Evolutionary conservation across 805 yeast genomes (phyloP).

Genomic region (Soucietia sequanensis): DNA sequence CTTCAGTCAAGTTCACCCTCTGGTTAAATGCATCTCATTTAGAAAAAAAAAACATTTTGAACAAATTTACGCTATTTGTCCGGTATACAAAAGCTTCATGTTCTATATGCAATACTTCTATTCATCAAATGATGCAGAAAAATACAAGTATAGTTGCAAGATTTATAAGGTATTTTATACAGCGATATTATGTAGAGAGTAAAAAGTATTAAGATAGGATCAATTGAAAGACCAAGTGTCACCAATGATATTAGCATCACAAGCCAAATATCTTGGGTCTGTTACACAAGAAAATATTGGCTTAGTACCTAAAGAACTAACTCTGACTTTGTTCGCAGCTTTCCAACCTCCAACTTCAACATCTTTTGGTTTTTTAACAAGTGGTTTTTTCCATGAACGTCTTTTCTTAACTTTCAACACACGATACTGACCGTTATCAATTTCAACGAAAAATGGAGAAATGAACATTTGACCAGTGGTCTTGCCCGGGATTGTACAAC

Average conservation of each 20-base stretch:
- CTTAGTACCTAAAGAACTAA: slow-evolving; percentile 3
- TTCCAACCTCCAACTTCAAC: slow-evolving; percentile 9
- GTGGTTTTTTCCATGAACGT: slow-evolving; percentile 5
- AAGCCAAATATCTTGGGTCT: slow-evolving; percentile 12
- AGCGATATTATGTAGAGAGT: no score
- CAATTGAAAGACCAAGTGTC: neutral
- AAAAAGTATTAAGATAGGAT: no score
- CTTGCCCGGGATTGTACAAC: slow-evolving; percentile 16
- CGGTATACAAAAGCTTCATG: no score
- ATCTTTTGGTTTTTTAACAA: slow-evolving; percentile 2
- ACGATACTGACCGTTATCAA: slow-evolving; percentile 11
- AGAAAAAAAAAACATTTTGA: no score
- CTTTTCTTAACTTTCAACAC: slow-evolving; percentile 8
- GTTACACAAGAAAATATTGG: slow-evolving; percentile 19
- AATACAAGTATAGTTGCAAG: no score
- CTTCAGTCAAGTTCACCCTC: neutral
- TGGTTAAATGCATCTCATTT: no score
- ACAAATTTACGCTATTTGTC: no score
- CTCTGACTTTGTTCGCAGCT: slow-evolving; percentile 1
- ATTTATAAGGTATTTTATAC: no score
- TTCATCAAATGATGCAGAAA: no score
- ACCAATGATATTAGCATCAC: slow-evolving; percentile 4
- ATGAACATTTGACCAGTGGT: slow-evolving; percentile 20
- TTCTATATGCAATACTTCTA: no score
- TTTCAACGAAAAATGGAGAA: slow-evolving; percentile 13